Percentiles rank a stretch among this genome's conserved stretches.
Evolutionary conservation across 2,329 filamentous ascomycete species (phyloP).

Genomic region (Penicillium sp.): DNA sequence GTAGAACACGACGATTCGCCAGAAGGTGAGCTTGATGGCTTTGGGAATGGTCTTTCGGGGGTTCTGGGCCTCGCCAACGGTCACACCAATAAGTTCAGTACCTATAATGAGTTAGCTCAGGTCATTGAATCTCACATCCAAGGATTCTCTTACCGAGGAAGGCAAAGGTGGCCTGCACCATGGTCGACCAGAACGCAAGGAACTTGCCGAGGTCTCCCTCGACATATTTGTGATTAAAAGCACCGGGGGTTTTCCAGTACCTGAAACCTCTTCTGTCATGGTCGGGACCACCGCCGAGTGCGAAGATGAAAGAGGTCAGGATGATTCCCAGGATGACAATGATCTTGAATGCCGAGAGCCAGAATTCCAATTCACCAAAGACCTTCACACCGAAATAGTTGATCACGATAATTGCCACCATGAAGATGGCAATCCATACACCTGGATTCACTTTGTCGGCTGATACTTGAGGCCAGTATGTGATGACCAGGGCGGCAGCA

Average conservation of each 20-base stretch:
- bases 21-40: constrained; percentile 74
- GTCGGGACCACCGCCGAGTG: constrained; percentile 65
- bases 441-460: constrained; percentile 70
- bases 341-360: constrained; percentile 66
- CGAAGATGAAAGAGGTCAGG: constrained; percentile 63
- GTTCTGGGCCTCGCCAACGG: constrained; percentile 67
- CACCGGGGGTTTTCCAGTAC: constrained; percentile 66
- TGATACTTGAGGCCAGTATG: constrained; percentile 38
- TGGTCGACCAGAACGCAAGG: constrained; percentile 67
- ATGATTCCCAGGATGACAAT: constrained; percentile 67
- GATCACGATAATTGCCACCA: constrained; percentile 63
- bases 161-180: constrained; percentile 76
- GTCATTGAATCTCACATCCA: not conserved
- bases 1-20: constrained; percentile 73
- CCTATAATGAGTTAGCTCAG: constrained; percentile 53
- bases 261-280: constrained; percentile 64
- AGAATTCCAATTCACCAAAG: constrained; percentile 68
- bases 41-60: constrained; percentile 67
- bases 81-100: constrained; percentile 62
- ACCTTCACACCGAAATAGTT: constrained; percentile 71
- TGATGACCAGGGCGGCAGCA: constrained; percentile 25
- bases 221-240: constrained; percentile 53
- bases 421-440: constrained; percentile 74
- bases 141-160: constrained; percentile 63
- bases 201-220: constrained; percentile 55